Evolutionary conservation across 139 green algal species (phyloP), one percentile per base, ranked within the genome.

Genomic region (Coelastrella sp.): DNA sequence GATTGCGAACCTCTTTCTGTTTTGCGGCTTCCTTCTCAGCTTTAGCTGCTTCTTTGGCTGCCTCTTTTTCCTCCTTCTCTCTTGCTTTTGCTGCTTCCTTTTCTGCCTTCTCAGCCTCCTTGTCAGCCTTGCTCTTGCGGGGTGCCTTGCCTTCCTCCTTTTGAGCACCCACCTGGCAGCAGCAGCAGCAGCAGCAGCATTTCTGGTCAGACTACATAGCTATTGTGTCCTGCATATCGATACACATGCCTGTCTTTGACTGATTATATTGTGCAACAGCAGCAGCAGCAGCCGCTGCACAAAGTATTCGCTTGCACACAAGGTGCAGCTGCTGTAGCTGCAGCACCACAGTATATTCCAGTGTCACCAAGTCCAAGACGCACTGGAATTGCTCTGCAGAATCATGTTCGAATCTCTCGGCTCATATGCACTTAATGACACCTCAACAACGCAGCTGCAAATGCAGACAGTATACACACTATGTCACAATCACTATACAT

Each of bases 41-140:
- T 24, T 86, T 86, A 7, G 61, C 81, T 11, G 61, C 27, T n/a
- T 25, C 81, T 60, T 73, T 74, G 5, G 81, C 81, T 58, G 59
- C 57, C 81, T 73, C 25, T 14, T 60, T 73, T 35, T 88, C 84
- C 49, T 88, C 84, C 56, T 81, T 57, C 68, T 81, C 17, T 57
- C 82, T 57, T 11, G 17, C 58, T 49, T 85, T 59, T 7, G 17
- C 58, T 10, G 57, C 80, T 73, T 66, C 84, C 68, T 88, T 68
- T 19, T 27, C 82, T 27, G 82, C 84, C 19, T 81, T 88, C 17
- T 10, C 84, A 57, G 58, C 84, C 6, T 25, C 56, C 49, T 88
- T 88, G 68, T 75, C 68, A 25, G 49, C 68, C 11, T 75, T 76
- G 24, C 56, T 12, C 61, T 72, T 58, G 9, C 11, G 12, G 82